Base-by-base conservation (phyloP, 495 filamentous ascomycete genomes). In the Neurospora terricola region DNA sequence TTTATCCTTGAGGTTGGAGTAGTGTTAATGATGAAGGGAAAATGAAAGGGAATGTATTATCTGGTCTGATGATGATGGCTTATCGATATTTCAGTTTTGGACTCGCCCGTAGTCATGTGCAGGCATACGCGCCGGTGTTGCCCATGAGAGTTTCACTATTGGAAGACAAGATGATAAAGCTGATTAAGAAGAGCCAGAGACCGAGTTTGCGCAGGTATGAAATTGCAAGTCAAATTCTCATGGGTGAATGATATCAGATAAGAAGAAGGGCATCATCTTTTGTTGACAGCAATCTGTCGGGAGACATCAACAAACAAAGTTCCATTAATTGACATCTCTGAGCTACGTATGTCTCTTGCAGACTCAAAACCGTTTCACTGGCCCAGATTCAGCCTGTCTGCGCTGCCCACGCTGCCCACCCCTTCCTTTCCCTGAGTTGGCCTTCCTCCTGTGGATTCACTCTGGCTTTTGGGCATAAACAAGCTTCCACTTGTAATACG, bases 401-500 rank as follows among this genome's bases (percentile, higher is more conserved):
- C n/a, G 39, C 42, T 9, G 18, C 18, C n/a, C n/a, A n/a, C 18
- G 3, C n/a, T 48, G n/a, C 9, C 43, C 14, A 40, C 12, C 39
- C 39, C 40, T 18, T 42, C 16, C 40, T 42, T 42, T 42, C 5
- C 14, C 40, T 3, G 40, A 42, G 40, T 42, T 18, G 5, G 40
- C 40, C 40, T 42, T 42, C 40, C 39, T 18, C 16, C 16, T 42
- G 14, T 42, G 40, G 5, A 42, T 18, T 42, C 16, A 42, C 40
- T 40, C 14, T 16, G 79, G 80, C 76, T 81, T 82, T 69, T 73
- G 78, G 18, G 78, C 80, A n/a, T 77, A 82, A 5, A 82, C 75
- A 2, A 80, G 48, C 14, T 77, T 75, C 73, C 76, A 70, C n/a
- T 70, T 72, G 21, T 75, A 72, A 7, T 71, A 37, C 3, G 70